Evolutionary conservation across 257 asterid species (phyloP), one percentile per base, ranked within the genome.

Genomic region (Gentiana macrophylla): DNA sequence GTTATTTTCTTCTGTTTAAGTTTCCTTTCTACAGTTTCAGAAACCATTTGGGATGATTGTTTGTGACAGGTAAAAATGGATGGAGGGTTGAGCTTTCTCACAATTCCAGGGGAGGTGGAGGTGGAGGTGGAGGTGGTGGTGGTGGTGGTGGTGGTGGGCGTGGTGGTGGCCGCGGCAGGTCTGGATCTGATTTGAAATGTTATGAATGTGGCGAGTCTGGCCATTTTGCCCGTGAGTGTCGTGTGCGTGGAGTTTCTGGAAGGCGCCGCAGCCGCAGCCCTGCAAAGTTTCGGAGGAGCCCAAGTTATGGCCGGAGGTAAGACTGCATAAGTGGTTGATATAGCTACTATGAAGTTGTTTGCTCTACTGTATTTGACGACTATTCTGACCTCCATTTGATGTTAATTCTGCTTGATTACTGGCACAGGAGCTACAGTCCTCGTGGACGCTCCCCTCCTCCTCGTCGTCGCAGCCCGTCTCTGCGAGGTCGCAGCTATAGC

Each of bases 81-180:
- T 89, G 97, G 97, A 84, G 97, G 64, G 97, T 89, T 59, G 97
- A 89, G 79, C 85, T 84, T 49, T 86, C 97, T 24, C 97, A 89
- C 75, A 86, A 81, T 76, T 86, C 95, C 46, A 73, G 93, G 62
- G 95, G 80, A 43, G 85, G 94, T 1, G 77, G 90, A 9, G 80
- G 84, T 2, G 74, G 93, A 2, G 77, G 84, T 2, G 74, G 93
- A 2, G 77, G 78, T 1, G 69, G 78, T 24, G 88, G 94, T 37
- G 94, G 96, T 1, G 81, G 94, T 32, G 85, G 84, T 3, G 74
- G 94, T 3, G 77, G 78, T 1, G 70, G 78, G 32, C 86, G 94
- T 43, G 94, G 96, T 1, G 81, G 94, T 1, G 79, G 86, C n/a
- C 89, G 94, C 35, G 87, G 84, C 33, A 74, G 90, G 62, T 89